Evolutionary conservation across 2,329 filamentous ascomycete genomes (phyloP), one percentile per base, ranked within the genome.

Genomic region (Lachnellula willkommii): DNA sequence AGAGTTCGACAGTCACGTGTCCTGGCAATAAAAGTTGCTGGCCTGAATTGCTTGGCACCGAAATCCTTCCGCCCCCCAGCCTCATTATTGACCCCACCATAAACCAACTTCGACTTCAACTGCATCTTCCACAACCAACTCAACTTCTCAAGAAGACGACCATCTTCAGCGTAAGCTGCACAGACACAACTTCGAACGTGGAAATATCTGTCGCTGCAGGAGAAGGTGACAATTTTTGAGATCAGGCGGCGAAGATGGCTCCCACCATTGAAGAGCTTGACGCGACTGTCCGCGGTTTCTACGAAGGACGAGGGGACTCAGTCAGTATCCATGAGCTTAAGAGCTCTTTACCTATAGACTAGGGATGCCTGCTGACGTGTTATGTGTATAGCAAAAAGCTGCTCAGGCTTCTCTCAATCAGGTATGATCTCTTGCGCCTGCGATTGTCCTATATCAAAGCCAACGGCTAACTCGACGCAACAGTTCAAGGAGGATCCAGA

Each of bases 401-500:
- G 93, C 93, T 70, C 90, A 96, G 74, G 87, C 90, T 70, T 87
- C 90, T 59, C 78, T 97, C 71, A 96, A 96, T 76, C 90, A 95
- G 83, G 90, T 93, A 81, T 72, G 82, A 56, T 32, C 53, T 52
- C 54, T 62, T 63, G 58, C 62, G 60, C 63, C 62, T 24, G 51
- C 39, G 52, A 50, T 43, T 22, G 37, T 49, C 26, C 52, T 20
- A 40, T 40, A 24, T 47, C 40, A 47, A 11, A 50, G 32, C 11
- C 53, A 50, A 45, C 50, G 51, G 56, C 66, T 70, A 51, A 70
- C 53, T 48, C 50, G 46, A 47, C 36, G 47, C 40, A 54, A 64
- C 60, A 97, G 90, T 99, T 99, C 82, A 97, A 97, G 75, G 94
- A 97, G 78, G 95, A 97, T 70, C 92, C 93, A 56, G 94, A 99